Base-by-base conservation (phyloP, 2,329 filamentous ascomycete genomes). In the Pseudopyrenochaeta lycopersici region DNA sequence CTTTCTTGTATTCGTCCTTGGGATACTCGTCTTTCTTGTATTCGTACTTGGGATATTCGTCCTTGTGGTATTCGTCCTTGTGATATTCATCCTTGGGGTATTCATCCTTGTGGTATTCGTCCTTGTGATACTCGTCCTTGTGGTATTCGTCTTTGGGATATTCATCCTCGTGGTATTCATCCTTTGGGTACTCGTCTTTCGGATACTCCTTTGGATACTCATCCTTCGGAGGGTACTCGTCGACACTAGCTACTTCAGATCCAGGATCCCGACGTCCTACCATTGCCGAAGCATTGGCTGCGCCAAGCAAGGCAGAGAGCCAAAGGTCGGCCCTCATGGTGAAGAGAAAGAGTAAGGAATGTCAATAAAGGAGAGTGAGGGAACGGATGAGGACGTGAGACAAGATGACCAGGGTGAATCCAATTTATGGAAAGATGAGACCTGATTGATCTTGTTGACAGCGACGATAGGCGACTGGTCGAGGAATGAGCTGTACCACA, bases 401-500 rank as follows among this genome's bases (percentile, higher is more conserved):
- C 58, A 58, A 51, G 18, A 50, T 53, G 57, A 59, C 55, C 45
- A 62, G 60, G 52, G 56, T 52, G 48, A 60, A 56, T 54, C 49
- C 53, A 58, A 67, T 68, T 70, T 68, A 71, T 66, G 62, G 58
- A 63, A 57, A 50, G 52, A 35, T 48, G 49, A 54, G 45, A 54
- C 46, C 23, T 47, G 48, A 38, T 50, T 67, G 56, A 67, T 66
- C 51, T 70, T 72, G 64, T 71, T 67, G 60, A 67, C 47, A 39
- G 30, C 33, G 29, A 20, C 42, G 38, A 49, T 40, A 27, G 23
- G 23, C 17, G 48, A 58, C 46, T 49, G 39, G 49, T 45, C 38
- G 18, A 61, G 66, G 63, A 70, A 70, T 64, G 63, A 44, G 58
- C 40, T 46, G 56, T 55, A 58, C 52, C 54, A 61, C 61, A 63